A percentile compares a stretch with the other conserved stretches of the same genome.
Evolutionary conservation across 768 basidiomycete species (phyloP).

Genomic region (Stropharia rugosoannulata): DNA sequence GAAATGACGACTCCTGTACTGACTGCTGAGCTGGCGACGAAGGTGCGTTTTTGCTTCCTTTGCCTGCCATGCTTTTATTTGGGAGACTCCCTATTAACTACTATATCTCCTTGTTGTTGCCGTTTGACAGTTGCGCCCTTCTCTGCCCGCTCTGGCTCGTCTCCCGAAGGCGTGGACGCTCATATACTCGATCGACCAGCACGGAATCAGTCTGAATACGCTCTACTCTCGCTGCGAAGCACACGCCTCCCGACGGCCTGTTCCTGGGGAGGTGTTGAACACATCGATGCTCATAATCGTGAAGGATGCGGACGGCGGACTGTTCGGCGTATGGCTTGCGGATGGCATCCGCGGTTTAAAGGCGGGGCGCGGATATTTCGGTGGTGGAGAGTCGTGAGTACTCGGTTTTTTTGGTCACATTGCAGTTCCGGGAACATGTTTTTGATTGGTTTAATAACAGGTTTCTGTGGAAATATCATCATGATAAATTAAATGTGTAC

Average conservation of each 20-base stretch:
- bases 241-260: conserved; percentile 27
- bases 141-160: conserved; percentile 72
- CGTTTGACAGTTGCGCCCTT: conserved; percentile 57
- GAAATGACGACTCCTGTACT: conserved; percentile 55
- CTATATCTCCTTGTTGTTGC: neutral
- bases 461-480: conserved; percentile 73
- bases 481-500: conserved; percentile 56
- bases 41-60: conserved; percentile 42
- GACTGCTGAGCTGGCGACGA: conserved; percentile 50
- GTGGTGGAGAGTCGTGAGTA: conserved; percentile 84
- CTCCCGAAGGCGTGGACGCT: conserved; percentile 75
- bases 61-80: neutral
- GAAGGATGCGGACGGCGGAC: conserved; percentile 55
- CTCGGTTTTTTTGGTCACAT: conserved; percentile 1
- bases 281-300: conserved; percentile 60
- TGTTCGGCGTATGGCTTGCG: conserved; percentile 85
- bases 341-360: conserved; percentile 64
- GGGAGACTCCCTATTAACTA: neutral
- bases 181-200: conserved; percentile 90
- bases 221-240: conserved; percentile 70
- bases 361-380: conserved; percentile 73
- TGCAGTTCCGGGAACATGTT: neutral
- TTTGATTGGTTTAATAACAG: conserved; percentile 30
- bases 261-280: conserved; percentile 23
- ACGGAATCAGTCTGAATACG: conserved; percentile 90